Percentiles rank a stretch among this genome's conserved stretches.
Conservation (phyloP, 345 rosid genomes). For the Salix dunnii region DNA sequence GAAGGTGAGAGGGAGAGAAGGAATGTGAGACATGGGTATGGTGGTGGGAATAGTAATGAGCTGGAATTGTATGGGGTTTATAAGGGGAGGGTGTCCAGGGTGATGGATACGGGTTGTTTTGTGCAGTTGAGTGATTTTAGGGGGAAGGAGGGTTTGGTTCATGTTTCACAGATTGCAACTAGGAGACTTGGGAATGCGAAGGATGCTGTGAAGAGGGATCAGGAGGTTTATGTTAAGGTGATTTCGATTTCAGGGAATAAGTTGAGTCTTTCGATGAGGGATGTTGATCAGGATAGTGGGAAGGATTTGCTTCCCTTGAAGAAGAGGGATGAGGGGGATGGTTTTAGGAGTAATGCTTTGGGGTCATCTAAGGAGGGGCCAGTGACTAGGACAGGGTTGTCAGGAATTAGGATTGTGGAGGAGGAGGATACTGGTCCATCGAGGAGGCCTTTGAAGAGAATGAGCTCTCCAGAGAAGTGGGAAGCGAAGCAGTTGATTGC, state of each 20-base stretch:
- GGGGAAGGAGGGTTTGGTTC: slow-evolving; percentile 91
- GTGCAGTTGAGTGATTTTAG: slow-evolving; percentile 70
- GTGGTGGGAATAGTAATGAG: slow-evolving; percentile 28
- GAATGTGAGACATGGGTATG: slow-evolving; percentile 8
- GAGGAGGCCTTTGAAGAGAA: slow-evolving; percentile 70
- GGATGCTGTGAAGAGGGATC: slow-evolving; percentile 67
- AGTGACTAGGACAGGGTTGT: slow-evolving; percentile 56
- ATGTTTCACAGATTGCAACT: slow-evolving; percentile 77
- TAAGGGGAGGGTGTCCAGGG: slow-evolving; percentile 74
- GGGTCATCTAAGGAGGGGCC: slow-evolving; percentile 51
- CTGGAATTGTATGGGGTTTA: slow-evolving; percentile 76
- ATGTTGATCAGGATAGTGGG: slow-evolving; percentile 80
- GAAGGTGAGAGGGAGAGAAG: slow-evolving; percentile 21
- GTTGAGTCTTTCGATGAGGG: slow-evolving; percentile 71
- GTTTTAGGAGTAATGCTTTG: slow-evolving; percentile 52
- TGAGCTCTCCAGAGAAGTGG: slow-evolving; percentile 87
- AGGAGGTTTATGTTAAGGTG: slow-evolving; percentile 76
- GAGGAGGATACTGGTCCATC: slow-evolving; percentile 51
- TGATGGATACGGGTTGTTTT: slow-evolving; percentile 80
- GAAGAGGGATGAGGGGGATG: slow-evolving; percentile 53
- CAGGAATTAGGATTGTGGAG: slow-evolving; percentile 66
- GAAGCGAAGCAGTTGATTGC: slow-evolving; percentile 90
- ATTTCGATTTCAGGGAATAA: slow-evolving; percentile 60
- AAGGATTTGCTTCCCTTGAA: slow-evolving; percentile 75
- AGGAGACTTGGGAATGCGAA: slow-evolving; percentile 55